A percentile compares a stretch with the other conserved stretches of the same genome.
phyloP scores from a whole-genome alignment of 495 filamentous ascomycete genomes.

The Tuber borchii region DNA sequence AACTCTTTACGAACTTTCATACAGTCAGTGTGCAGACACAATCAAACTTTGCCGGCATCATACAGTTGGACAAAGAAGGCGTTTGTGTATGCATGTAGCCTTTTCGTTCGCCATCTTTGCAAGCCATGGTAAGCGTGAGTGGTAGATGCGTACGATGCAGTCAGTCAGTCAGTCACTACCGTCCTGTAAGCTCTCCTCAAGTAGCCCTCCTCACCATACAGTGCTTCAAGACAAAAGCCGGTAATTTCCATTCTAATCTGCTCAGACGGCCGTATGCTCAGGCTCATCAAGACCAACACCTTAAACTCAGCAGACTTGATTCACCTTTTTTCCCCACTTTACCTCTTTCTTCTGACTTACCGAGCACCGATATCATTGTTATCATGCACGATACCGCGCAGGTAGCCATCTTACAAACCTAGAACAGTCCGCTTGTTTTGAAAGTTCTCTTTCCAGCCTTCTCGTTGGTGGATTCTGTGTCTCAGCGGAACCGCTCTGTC shows the following conservation, averaged over 20 bases:
- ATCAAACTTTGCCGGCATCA: neutral
- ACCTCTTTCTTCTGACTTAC: neutral
- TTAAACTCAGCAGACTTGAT: neutral
- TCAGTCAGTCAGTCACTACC: neutral
- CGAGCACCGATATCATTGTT: neutral
- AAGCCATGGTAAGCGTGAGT: constrained; percentile 4
- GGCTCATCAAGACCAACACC: neutral
- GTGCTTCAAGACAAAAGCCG: neutral
- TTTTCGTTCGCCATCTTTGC: constrained; percentile 1
- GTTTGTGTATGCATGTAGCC: neutral
- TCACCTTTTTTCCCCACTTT: neutral
- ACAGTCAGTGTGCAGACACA: neutral
- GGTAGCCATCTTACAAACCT: neutral
- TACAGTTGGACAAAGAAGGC: neutral
- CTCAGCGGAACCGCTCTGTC: constrained; percentile 15
- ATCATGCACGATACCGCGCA: neutral
- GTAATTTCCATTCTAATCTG: constrained; percentile 2
- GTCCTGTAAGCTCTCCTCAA: neutral
- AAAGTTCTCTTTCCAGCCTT: neutral
- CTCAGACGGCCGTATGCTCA: too few relatives aligned
- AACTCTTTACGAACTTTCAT: neutral
- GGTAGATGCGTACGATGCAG: neutral
- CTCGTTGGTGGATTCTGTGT: constrained; percentile 9
- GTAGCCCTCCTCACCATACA: neutral
- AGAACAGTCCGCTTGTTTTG: neutral